Conservation (phyloP, 495 filamentous ascomycete genomes). For the Xylaria sp. region DNA sequence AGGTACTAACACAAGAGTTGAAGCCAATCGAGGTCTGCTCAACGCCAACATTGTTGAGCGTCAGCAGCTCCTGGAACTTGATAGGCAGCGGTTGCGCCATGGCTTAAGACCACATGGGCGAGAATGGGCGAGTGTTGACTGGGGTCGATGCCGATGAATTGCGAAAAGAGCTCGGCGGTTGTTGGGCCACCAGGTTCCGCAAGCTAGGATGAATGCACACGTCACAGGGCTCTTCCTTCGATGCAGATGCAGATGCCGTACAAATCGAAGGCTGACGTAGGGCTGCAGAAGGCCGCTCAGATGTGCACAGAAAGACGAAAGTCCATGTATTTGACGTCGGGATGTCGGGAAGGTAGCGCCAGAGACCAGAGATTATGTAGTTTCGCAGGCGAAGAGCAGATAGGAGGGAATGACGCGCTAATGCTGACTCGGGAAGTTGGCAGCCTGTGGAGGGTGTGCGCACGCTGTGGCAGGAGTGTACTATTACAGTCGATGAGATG, state of each 20-base stretch:
- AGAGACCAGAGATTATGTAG: conserved; percentile 37
- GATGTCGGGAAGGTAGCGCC: conserved; percentile 34
- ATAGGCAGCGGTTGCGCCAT: conserved; percentile 73
- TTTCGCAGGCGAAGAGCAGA: conserved; percentile 19
- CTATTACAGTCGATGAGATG: conserved; percentile 35
- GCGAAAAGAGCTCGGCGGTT: conserved; percentile 25
- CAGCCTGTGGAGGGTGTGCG: conserved; percentile 22
- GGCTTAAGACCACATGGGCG: conserved; percentile 42
- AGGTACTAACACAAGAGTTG: conserved; percentile 81
- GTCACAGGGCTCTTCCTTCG: conserved; percentile 25
- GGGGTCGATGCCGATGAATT: conserved; percentile 31
- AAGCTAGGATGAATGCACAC: conserved; percentile 17
- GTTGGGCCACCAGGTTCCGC: conserved; percentile 26
- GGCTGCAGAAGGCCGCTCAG: conserved; percentile 5
- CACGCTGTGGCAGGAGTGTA: conserved; percentile 30
- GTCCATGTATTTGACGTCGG: conserved; percentile 36
- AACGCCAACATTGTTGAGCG: conserved; percentile 82
- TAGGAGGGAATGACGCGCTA: conserved; percentile 32
- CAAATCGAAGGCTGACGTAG: conserved; percentile 21
- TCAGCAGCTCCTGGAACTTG: conserved; percentile 92
- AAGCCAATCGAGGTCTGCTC: conserved; percentile 91
- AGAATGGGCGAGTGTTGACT: conserved; percentile 26
- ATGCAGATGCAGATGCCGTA: conserved; percentile 8
- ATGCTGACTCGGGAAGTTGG: conserved; percentile 20
- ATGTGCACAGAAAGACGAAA: conserved; percentile 29